Percentiles rank a stretch among this genome's conserved stretches.
phyloP scores from a whole-genome alignment of 208 protist genomes.

The Balamuthia mandrillaris region DNA sequence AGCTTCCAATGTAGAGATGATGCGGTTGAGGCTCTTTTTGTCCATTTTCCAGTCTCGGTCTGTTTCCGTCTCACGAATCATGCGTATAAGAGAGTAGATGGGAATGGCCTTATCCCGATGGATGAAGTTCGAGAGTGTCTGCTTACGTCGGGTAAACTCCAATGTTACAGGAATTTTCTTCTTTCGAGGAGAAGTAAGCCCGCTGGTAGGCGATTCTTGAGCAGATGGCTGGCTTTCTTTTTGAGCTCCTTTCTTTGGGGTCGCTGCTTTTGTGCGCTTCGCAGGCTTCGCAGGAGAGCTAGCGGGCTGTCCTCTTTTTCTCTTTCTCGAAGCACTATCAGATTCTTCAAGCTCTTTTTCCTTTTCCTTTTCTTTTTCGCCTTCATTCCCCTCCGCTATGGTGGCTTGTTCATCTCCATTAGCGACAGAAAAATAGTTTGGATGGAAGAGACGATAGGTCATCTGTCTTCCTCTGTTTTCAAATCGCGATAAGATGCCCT shows the following conservation, averaged over 20 bases:
- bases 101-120: not conserved
- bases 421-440: not conserved
- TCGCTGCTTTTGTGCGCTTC: too few species aligned
- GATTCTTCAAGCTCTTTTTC: not conserved
- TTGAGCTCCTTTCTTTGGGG: too few species aligned
- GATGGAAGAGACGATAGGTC: not conserved
- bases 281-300: not conserved
- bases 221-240: not conserved
- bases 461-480: not conserved
- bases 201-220: not conserved
- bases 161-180: not conserved
- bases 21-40: not conserved
- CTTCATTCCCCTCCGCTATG: not conserved
- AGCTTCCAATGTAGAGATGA: not conserved
- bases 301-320: too few species aligned
- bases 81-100: not conserved
- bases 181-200: not conserved
- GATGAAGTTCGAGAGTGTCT: not conserved
- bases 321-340: too few species aligned
- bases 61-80: not conserved
- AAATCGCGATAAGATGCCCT: not conserved
- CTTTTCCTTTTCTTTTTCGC: not conserved
- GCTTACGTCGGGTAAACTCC: not conserved
- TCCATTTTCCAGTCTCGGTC: not conserved
- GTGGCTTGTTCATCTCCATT: not conserved